These are phyloP conservation scores for Carex cristatella DNA, from an alignment of 176 grass and related monocot species.

Conservation along the genomic window DNA sequence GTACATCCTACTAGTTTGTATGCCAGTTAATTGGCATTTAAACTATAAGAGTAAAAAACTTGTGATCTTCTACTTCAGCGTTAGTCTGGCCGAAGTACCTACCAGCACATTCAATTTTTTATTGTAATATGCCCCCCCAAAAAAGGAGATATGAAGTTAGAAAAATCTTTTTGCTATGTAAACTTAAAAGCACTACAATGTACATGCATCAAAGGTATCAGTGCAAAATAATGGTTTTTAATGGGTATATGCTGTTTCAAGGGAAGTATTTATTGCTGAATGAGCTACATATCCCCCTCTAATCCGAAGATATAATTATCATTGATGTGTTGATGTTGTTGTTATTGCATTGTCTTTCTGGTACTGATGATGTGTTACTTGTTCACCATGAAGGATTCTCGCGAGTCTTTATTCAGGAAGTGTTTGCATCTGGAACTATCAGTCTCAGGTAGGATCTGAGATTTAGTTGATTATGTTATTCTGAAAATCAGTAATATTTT, in stretches of 20 bases:
- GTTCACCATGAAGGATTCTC: constrained; percentile 65
- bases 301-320: not conserved
- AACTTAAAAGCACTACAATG: not conserved
- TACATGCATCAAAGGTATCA: not conserved
- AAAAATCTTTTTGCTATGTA: not conserved
- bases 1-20: not conserved
- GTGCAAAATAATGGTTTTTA: not conserved
- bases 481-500: not conserved
- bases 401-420: constrained; percentile 89
- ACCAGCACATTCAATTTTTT: not conserved
- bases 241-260: not conserved
- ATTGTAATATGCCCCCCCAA: not conserved
- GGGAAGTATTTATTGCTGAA: not conserved
- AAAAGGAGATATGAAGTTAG: not conserved
- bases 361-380: constrained; percentile 15
- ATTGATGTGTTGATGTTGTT: not conserved
- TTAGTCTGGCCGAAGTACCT: not conserved
- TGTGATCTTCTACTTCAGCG: not conserved
- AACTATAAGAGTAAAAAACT: not conserved
- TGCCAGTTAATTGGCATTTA: not conserved
- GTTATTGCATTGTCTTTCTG: not conserved
- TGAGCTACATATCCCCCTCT: not conserved
- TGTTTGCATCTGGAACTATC: constrained; percentile 98
- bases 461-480: not conserved
- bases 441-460: constrained; percentile 62